A percentile compares a stretch with the other conserved stretches of the same genome.
Conservation (phyloP, 257 asterid species). For the Haberlea rhodopensis region DNA sequence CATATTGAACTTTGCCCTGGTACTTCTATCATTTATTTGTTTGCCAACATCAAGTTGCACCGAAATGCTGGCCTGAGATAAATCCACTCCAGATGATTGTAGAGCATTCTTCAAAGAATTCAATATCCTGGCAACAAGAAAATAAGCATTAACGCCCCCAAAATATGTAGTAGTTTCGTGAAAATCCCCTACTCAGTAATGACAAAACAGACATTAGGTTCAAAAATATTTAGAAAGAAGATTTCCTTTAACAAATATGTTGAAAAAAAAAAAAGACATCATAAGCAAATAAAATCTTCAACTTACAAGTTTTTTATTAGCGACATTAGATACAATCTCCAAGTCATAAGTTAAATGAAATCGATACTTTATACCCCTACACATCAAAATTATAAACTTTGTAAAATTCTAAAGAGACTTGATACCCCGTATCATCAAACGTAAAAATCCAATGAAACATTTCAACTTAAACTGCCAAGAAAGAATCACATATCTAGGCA, state of each 20-base stretch:
- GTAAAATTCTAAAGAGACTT: background rate
- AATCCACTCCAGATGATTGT: slow-evolving; percentile 63
- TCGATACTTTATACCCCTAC: background rate
- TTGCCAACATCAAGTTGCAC: slow-evolving; percentile 64
- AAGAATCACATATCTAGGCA: background rate
- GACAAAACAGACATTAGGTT: background rate
- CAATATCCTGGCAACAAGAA: slow-evolving; percentile 39
- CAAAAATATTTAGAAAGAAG: too few relatives aligned
- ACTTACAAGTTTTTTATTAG: background rate
- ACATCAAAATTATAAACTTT: background rate
- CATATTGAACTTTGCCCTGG: slow-evolving; percentile 15
- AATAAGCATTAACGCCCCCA: slow-evolving; percentile 1
- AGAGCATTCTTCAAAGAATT: slow-evolving; percentile 45
- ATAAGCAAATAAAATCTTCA: background rate
- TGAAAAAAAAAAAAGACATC: too few relatives aligned
- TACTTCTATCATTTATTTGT: slow-evolving; percentile 30
- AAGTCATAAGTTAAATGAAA: background rate
- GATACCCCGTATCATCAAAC: background rate
- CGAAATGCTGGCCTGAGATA: slow-evolving; percentile 52
- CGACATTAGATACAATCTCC: too few relatives aligned
- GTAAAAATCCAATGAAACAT: background rate
- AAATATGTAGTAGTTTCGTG: slow-evolving; percentile 14
- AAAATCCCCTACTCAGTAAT: background rate
- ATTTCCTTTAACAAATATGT: background rate
- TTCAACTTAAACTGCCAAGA: background rate